Base-by-base conservation (phyloP, 2,329 filamentous ascomycete genomes). In the Byssothecium circinans region DNA sequence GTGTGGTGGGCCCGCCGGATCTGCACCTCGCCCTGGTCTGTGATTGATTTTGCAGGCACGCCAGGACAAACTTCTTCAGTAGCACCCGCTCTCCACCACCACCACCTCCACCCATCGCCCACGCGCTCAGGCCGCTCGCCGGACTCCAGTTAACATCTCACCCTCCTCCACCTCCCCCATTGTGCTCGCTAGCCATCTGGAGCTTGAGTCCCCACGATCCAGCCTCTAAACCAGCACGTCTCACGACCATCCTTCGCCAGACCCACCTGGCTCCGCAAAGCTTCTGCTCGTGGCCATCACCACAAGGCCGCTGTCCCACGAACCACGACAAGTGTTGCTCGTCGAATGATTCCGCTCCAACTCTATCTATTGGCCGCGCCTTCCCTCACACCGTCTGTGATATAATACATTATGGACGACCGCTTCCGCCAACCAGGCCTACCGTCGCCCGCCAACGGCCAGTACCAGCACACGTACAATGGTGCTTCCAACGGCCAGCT, bases 261-360 rank as follows among this genome's bases (percentile, higher is more conserved):
- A 62, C 59, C 66, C 64, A 66, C 65, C 59, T 54, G 59, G 62
- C 58, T 66, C 67, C 65, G 64, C 61, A 65, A 64, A 65, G 50
- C 59, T 62, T 62, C 56, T 52, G 59, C 61, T 57, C 57, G 58
- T 57, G 55, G 59, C 52, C 52, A 58, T 58, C 23, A 39, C 23
- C n/a, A 25, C 53, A 54, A 47, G 50, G 53, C 61, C 54, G 30
- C 59, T 54, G 58, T 57, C 57, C 50, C 62, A 51, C 54, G 38
- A 57, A 52, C 50, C 55, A 50, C 58, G 58, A 47, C 52, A 43
- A 42, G 46, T 34, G 53, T 46, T 36, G 54, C 50, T 49, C 60
- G 61, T 67, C 65, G 67, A 58, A 69, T 69, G 67, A 61, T 53
- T 55, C 50, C 57, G 43, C 51, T 49, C 45, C 54, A 47, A 56